Evolutionary conservation across 2,329 filamentous ascomycete species (phyloP).

Genomic region (Phialemonium atrogriseum): DNA sequence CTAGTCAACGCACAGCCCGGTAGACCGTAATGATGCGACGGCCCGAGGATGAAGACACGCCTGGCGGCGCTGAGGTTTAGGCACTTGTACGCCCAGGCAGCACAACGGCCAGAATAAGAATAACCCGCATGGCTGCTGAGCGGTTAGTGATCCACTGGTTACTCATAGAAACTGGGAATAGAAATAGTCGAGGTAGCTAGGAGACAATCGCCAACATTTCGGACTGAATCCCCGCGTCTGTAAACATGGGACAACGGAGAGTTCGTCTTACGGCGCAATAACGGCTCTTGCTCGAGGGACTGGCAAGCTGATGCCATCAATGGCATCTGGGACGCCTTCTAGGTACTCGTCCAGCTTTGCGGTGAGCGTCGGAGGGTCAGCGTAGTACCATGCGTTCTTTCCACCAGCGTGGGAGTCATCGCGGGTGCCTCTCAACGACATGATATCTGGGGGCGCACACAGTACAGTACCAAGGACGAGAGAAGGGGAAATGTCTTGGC

Average conservation of each 20-base stretch:
- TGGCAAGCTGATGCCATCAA: conserved; percentile 56
- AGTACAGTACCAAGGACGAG: too few relatives aligned
- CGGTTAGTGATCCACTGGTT: conserved; percentile 9
- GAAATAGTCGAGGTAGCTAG: too few relatives aligned
- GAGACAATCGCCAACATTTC: too few relatives aligned
- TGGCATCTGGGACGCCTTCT: conserved; percentile 55
- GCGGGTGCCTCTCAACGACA: conserved; percentile 21
- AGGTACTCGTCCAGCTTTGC: conserved; percentile 68
- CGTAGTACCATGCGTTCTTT: conserved; percentile 87
- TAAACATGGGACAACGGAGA: conserved; percentile 5
- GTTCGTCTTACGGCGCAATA: conserved; percentile 74
- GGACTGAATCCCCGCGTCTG: too few relatives aligned
- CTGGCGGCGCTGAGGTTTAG: conserved; percentile 77
- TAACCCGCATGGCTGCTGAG: conserved; percentile 79
- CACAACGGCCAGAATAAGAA: conserved; percentile 80
- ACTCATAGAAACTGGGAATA: not conserved
- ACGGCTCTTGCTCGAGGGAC: conserved; percentile 70
- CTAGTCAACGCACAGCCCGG: conserved; percentile 67
- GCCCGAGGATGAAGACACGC: conserved; percentile 84
- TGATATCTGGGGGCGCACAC: too few relatives aligned
- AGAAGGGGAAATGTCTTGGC: not conserved
- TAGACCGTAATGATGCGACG: conserved; percentile 83
- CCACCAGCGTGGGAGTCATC: conserved; percentile 69
- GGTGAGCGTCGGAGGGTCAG: conserved; percentile 49
- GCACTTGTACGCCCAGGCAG: conserved; percentile 88